Percentiles rank a stretch among this genome's conserved stretches.
Conservation (phyloP, 176 grass and related monocot species). For the Rhipidocladum racemiflorum region DNA sequence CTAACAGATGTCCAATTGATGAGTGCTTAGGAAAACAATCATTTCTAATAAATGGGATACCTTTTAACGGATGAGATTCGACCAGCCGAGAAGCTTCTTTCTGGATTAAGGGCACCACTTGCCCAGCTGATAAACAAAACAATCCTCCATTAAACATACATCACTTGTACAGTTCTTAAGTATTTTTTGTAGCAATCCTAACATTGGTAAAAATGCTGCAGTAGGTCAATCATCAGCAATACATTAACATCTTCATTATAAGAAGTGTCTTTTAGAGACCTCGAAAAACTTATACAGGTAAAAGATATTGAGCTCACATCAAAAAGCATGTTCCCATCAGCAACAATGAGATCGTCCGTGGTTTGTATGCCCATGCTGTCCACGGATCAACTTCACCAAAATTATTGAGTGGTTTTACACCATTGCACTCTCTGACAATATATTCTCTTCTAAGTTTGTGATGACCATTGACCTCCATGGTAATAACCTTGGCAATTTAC, state of each 20-base stretch:
- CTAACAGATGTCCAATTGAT: neutral
- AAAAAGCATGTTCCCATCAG: conserved; percentile 80
- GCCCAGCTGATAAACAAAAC: conserved; percentile 70
- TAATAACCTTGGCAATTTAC: conserved; percentile 15
- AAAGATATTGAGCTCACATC: conserved; percentile 56
- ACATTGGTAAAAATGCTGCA: neutral
- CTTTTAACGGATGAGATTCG: conserved; percentile 79
- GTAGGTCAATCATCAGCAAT: neutral
- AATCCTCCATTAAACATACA: conserved; percentile 16
- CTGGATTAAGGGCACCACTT: conserved; percentile 90
- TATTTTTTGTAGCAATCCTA: neutral
- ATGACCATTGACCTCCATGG: conserved; percentile 59
- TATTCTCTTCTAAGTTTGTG: conserved; percentile 45
- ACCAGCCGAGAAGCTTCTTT: conserved; percentile 57
- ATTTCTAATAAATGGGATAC: conserved; percentile 34
- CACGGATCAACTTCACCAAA: conserved; percentile 85
- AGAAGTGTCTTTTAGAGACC: neutral
- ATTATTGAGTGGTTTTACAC: conserved; percentile 43
- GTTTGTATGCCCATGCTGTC: conserved; percentile 96
- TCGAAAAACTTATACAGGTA: neutral
- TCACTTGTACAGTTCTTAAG: neutral
- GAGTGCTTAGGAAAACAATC: neutral
- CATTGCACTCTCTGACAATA: conserved; percentile 41
- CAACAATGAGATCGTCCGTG: conserved; percentile 78
- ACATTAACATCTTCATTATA: neutral